Evolutionary conservation across 495 filamentous ascomycete species (phyloP).

Genomic region (Hypoxylon rickii): DNA sequence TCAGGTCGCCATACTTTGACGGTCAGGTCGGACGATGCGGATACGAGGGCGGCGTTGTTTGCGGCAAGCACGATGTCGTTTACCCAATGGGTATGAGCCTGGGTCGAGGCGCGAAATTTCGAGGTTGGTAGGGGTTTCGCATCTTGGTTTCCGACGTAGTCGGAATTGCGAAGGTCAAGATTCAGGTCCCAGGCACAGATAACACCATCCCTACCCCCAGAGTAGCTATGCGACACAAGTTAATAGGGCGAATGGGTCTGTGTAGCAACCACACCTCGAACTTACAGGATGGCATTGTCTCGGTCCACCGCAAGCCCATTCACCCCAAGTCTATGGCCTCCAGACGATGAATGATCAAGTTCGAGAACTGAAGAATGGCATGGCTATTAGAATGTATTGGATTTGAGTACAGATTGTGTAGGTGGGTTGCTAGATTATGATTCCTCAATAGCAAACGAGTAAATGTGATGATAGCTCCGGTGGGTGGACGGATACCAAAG

Average conservation of each 20-base stretch:
- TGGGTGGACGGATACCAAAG: constrained; percentile 6
- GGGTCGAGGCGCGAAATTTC: constrained; percentile 85
- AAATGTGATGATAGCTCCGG: constrained; percentile 3
- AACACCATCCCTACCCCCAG: constrained; percentile 91
- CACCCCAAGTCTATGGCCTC: constrained; percentile 88
- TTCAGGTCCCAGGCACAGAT: constrained; percentile 95
- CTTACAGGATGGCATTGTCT: constrained; percentile 85
- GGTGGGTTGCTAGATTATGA: background rate
- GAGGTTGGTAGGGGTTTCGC: constrained; percentile 54
- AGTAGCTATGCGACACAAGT: constrained; percentile 67
- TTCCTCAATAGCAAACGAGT: background rate
- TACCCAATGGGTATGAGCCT: constrained; percentile 98
- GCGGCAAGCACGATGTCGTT: constrained; percentile 92
- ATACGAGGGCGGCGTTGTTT: constrained; percentile 82
- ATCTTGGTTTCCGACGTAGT: constrained; percentile 28
- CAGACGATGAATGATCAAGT: constrained; percentile 82
- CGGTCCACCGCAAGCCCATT: constrained; percentile 89
- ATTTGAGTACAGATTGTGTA: background rate
- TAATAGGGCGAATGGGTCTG: constrained; percentile 31
- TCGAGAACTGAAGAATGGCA: constrained; percentile 72
- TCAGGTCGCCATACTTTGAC: constrained; percentile 95
- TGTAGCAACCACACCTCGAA: constrained; percentile 30
- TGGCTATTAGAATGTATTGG: constrained; percentile 25
- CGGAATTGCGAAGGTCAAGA: constrained; percentile 53
- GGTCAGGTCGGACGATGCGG: constrained; percentile 92